These are phyloP conservation scores for Heterobasidion annosum DNA, from an alignment of 1,284 basidiomycete species.

Conservation along the genomic window DNA sequence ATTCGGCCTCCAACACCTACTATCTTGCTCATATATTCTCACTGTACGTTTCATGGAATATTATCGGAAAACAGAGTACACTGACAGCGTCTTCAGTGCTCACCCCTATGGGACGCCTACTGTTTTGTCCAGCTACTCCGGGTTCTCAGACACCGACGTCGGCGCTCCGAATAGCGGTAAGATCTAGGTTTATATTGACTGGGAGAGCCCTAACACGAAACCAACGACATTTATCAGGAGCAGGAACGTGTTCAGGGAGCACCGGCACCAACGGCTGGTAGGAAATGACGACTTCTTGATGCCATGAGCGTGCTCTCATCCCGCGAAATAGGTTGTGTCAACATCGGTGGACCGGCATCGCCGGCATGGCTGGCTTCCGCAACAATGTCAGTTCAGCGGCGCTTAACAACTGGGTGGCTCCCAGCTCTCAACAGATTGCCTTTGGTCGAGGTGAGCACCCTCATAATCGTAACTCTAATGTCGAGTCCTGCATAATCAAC, in stretches of 20 bases:
- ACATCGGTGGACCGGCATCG: constrained; percentile 49
- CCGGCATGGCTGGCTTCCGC: constrained; percentile 56
- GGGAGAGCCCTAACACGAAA: neutral
- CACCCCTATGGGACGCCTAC: constrained; percentile 61
- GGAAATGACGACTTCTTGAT: constrained; percentile 1
- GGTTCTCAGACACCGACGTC: constrained; percentile 38
- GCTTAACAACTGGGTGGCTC: constrained; percentile 48
- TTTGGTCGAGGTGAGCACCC: constrained; percentile 43
- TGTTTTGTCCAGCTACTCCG: constrained; percentile 49
- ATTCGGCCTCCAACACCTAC: constrained; percentile 59
- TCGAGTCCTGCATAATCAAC: too few species aligned
- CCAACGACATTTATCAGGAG: constrained; percentile 19
- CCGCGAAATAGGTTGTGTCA: constrained; percentile 37
- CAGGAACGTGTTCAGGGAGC: constrained; percentile 44
- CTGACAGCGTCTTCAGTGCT: constrained; percentile 21
- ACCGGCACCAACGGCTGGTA: constrained; percentile 46
- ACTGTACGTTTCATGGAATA: constrained; percentile 20
- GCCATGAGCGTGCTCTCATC: constrained; percentile 8
- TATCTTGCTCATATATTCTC: constrained; percentile 55
- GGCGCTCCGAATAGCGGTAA: constrained; percentile 39
- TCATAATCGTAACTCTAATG: neutral
- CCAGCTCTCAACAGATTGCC: constrained; percentile 47
- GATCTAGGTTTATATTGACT: neutral
- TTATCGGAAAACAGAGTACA: neutral
- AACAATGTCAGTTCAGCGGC: constrained; percentile 45